Evolutionary conservation across 2,329 filamentous ascomycete genomes (phyloP).

Genomic region (Leptographium radiaticola): DNA sequence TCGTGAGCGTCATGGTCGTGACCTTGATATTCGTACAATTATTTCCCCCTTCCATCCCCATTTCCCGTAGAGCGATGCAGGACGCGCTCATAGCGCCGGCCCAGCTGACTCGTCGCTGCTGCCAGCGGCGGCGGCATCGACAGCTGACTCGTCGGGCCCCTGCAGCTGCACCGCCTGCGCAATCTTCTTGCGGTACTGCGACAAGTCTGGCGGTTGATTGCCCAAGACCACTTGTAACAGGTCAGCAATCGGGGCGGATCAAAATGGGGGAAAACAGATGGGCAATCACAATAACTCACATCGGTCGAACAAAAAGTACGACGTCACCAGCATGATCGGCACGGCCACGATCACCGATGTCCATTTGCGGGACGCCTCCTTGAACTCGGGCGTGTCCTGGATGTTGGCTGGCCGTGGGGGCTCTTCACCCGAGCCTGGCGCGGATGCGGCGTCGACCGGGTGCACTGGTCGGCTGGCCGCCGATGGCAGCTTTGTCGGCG

Average conservation of each 20-base stretch:
- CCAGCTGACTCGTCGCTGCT: neutral
- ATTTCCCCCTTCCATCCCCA: neutral
- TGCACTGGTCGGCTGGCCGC: neutral
- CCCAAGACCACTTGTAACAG: constrained; percentile 6
- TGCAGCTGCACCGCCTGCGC: neutral
- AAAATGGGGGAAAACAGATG: neutral
- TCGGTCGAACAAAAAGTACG: constrained; percentile 39
- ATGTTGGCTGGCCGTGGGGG: constrained; percentile 7
- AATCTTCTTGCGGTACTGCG: constrained; percentile 9
- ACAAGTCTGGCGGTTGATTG: constrained; percentile 7
- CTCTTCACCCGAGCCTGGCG: neutral
- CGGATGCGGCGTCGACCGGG: neutral
- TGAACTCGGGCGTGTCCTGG: constrained; percentile 26
- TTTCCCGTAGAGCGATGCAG: neutral
- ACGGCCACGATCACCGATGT: constrained; percentile 34
- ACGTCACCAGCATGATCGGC: constrained; percentile 41
- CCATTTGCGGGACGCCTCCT: constrained; percentile 31
- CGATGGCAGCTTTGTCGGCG: neutral
- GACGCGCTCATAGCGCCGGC: neutral
- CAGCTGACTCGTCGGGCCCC: neutral
- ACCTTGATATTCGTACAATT: neutral
- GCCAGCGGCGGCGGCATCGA: too few relatives aligned
- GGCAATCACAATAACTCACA: constrained; percentile 21
- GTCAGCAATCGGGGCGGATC: neutral
- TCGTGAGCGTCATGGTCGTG: neutral